Percentiles rank a stretch among this genome's conserved stretches.
Conservation (phyloP, 106 monocot species). For the Hemerocallis citrina region DNA sequence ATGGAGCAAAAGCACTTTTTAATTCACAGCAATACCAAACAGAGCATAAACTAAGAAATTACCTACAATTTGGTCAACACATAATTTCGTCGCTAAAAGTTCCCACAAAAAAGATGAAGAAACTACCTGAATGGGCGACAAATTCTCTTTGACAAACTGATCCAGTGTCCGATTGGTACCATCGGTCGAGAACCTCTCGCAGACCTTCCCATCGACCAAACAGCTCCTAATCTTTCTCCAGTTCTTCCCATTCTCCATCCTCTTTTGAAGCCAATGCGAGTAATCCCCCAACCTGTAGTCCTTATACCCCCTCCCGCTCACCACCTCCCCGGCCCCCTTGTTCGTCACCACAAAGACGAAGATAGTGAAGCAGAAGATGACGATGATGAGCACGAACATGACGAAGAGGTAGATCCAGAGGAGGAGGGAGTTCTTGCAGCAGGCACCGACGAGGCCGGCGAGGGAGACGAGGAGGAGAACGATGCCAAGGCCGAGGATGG, state of each 20-base stretch:
- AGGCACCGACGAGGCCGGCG: constrained; percentile 60
- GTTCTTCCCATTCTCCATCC: constrained; percentile 34
- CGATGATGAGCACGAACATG: constrained; percentile 71
- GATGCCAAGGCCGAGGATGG: constrained; percentile 42
- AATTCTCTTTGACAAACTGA: constrained; percentile 34
- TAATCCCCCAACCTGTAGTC: constrained; percentile 69
- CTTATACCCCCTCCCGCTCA: constrained; percentile 47
- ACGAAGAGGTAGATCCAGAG: constrained; percentile 69
- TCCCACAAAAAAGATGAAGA: not conserved
- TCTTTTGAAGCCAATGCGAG: constrained; percentile 65
- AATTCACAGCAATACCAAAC: no score
- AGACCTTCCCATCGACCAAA: constrained; percentile 51
- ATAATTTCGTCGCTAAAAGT: no score
- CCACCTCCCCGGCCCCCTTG: constrained; percentile 67
- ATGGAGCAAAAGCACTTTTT: no score
- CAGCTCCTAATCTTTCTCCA: constrained; percentile 60
- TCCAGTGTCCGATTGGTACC: constrained; percentile 5
- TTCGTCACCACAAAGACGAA: constrained; percentile 77
- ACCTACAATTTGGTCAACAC: no score
- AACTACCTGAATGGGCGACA: constrained; percentile 54
- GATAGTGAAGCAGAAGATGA: constrained; percentile 62
- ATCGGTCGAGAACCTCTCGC: constrained; percentile 26
- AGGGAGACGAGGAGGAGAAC: constrained; percentile 61
- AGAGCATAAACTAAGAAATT: no score
- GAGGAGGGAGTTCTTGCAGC: constrained; percentile 46